Evolutionary conservation across 345 rosid genomes (phyloP).

Genomic region (Citrus hindsii): DNA sequence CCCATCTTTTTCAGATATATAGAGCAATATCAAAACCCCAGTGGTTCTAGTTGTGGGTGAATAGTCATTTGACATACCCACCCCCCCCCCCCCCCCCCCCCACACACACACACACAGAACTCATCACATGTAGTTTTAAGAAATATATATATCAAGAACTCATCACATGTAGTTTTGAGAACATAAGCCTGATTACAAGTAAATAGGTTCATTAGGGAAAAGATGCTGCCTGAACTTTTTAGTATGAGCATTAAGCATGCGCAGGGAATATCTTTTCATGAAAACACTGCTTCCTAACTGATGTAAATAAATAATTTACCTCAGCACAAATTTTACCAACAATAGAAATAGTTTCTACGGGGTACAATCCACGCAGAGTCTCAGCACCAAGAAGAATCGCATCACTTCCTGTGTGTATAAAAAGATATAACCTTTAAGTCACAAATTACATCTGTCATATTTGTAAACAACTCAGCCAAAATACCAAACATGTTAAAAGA

Average conservation of each 20-base stretch:
- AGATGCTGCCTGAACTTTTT: not conserved
- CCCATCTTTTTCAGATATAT: not conserved
- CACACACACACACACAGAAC: not conserved
- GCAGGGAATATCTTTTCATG: not conserved
- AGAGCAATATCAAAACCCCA: not conserved
- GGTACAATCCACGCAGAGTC: slow-evolving; percentile 89
- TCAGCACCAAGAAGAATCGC: slow-evolving; percentile 99
- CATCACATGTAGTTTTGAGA: not conserved
- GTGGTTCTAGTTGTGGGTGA: not conserved
- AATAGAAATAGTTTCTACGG: slow-evolving; percentile 81
- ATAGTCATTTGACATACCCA: slow-evolving; percentile 4
- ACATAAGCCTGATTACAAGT: not conserved
- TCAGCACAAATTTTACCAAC: slow-evolving; percentile 93
- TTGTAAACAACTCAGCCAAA: not conserved
- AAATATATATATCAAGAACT: not conserved
- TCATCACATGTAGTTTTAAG: not conserved
- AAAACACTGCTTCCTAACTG: not conserved
- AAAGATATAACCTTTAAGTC: not conserved
- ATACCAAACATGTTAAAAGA: not conserved
- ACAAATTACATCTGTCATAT: not conserved
- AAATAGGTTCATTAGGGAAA: not conserved
- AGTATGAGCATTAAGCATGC: not conserved
- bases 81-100: too few species aligned
- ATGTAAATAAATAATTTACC: slow-evolving; percentile 34
- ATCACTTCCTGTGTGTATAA: slow-evolving; percentile 72